Conservation (phyloP, 2,329 filamentous ascomycete species). For the Diaporthe destruens region DNA sequence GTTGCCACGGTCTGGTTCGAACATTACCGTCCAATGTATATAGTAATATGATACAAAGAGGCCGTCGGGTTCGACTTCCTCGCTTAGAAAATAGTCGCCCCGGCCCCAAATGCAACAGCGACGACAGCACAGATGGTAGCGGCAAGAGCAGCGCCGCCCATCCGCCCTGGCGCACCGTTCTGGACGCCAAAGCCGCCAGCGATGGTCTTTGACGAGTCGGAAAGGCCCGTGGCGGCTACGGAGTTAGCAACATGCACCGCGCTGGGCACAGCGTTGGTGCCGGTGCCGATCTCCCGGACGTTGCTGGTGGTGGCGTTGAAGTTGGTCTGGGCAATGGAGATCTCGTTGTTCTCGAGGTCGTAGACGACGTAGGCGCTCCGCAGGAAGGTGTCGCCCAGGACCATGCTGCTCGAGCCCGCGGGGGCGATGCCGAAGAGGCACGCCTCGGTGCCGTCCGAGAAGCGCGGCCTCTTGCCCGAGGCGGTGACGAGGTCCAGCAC, state of each 20-base stretch:
- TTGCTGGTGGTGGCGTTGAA: constrained; percentile 67
- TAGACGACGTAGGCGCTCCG: constrained; percentile 82
- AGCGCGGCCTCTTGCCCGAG: constrained; percentile 61
- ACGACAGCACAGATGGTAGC: constrained; percentile 26
- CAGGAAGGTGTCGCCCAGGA: constrained; percentile 81
- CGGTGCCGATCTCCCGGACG: constrained; percentile 67
- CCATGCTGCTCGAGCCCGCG: constrained; percentile 65
- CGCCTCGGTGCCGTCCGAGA: constrained; percentile 65
- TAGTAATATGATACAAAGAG: background rate
- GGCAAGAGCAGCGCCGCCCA: background rate
- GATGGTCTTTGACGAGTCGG: constrained; percentile 42
- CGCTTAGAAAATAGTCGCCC: constrained; percentile 17
- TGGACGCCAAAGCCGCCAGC: constrained; percentile 40
- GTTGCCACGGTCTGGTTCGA: background rate
- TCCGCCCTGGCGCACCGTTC: constrained; percentile 25
- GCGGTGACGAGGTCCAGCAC: constrained; percentile 65
- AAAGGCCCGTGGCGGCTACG: constrained; percentile 61
- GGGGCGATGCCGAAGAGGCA: constrained; percentile 78
- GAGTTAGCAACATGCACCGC: constrained; percentile 64
- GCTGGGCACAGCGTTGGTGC: constrained; percentile 64
- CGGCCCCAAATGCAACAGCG: constrained; percentile 32
- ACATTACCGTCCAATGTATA: constrained; percentile 7
- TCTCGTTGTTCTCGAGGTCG: constrained; percentile 78
- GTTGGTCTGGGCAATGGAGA: constrained; percentile 76
- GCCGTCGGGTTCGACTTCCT: too few species aligned